Evolutionary conservation across 129 eudicot genomes (phyloP), one percentile per base, ranked within the genome.

Genomic region (Lactuca sativa): DNA sequence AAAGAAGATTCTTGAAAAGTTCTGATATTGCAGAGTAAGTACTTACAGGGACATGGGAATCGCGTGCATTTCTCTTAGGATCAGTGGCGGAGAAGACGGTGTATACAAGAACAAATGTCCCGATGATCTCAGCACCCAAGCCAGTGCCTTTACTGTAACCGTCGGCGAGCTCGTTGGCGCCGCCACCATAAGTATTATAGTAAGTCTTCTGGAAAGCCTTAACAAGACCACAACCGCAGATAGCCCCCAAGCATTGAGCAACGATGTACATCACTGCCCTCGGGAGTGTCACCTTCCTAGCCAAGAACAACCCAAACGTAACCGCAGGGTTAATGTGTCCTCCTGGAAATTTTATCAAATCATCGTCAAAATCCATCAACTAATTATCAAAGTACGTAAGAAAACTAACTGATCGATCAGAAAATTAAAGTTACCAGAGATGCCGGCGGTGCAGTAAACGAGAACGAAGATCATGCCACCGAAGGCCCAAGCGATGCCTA

Each of bases 271-370:
- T 16, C 2, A 86, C n/a, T 0, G 92, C 88, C 73, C 92, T 66
- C 0, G 81, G 66, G 5, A 86, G 69, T 0, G 82, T 77, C 56
- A 86, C 86, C 31, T 83, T 86, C 56, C 92, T 71, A 30, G 92
- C 92, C 85, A 86, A 66, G 67, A 86, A 77, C 80, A 86, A 14
- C 36, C 92, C 92, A n/a, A 86, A 80, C 6, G 91, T 86, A 57
- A 86, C 91, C 15, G 91, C 91, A 17, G 91, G 91, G 91, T 86
- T 86, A 41, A 86, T 86, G 80, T 86, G 92, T 12, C 92, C 92
- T 37, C 92, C 92, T 77, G 79, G 40, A 10, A 17, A 38, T 31
- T 61, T n/a, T 9, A 25, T 25, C 30, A 61, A 34, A 5, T 14
- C 30, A 36, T 32, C 52, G 12, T 13, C 49, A 14, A n/a, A 59